Evolutionary conservation across 148 eudicot species (phyloP).

Genomic region (Fagopyrum esculentum): DNA sequence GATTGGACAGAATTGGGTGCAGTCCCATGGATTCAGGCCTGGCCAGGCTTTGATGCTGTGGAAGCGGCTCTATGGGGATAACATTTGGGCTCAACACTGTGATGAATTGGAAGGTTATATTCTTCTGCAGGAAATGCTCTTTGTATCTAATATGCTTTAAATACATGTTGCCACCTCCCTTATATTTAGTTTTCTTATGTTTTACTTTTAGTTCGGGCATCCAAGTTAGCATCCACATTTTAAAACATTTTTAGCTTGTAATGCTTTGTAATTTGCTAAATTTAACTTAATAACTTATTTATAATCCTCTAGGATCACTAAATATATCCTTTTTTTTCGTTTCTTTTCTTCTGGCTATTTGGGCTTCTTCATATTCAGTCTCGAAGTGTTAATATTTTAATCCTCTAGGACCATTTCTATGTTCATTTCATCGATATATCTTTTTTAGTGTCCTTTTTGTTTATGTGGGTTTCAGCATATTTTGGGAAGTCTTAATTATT

Average conservation of each 20-base stretch:
- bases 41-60: conserved; percentile 95
- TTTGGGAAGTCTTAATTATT: too few species aligned
- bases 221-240: background rate
- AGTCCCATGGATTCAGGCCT: conserved; percentile 75
- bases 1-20: conserved; percentile 76
- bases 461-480: too few species aligned
- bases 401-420: too few species aligned
- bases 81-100: conserved; percentile 72
- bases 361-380: too few species aligned
- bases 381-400: too few species aligned
- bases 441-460: too few species aligned
- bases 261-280: background rate
- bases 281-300: background rate
- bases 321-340: too few species aligned
- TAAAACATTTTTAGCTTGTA: background rate
- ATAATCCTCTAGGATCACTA: too few species aligned
- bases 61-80: conserved; percentile 80
- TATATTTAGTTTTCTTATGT: background rate
- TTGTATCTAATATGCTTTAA: background rate
- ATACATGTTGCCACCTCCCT: background rate
- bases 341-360: too few species aligned
- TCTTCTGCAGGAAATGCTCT: background rate
- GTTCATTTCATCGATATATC: too few species aligned
- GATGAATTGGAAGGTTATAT: conserved; percentile 88
- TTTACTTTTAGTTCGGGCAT: background rate